Evolutionary conservation across 495 filamentous ascomycete genomes (phyloP), one percentile per base, ranked within the genome.

Genomic region (Xylaria castorea): DNA sequence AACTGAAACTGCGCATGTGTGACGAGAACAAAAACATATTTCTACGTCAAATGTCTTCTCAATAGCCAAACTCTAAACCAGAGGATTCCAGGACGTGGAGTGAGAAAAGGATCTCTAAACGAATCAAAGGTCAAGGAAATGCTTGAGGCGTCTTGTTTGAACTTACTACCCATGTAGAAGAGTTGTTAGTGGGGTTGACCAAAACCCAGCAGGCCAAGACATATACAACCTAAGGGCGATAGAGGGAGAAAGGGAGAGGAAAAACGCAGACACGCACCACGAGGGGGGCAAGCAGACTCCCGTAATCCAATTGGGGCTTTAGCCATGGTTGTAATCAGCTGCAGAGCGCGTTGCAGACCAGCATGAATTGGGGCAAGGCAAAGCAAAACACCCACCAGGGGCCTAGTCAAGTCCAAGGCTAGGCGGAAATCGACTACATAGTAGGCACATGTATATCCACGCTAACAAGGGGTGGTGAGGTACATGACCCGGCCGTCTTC

Each of bases 311-410:
- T 66, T 66, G 55, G 64, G 62, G 73, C 66, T 68, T 75, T 67
- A 63, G 53, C 76, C 76, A 75, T 78, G 77, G 77, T 79, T 70
- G 76, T 62, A 79, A 79, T 79, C 77, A 79, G 74, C 77, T 79
- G 77, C 76, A 76, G 75, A 62, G 68, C 34, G 44, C 46, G 60
- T 71, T 51, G 60, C 68, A 62, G 51, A 78, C 77, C 77, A 79
- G 73, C 70, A 72, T 71, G 68, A 55, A 71, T 66, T 65, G 36
- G 70, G 70, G 67, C 71, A 76, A 76, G 71, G 77, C 68, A 76
- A 74, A 74, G 68, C 68, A 68, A 68, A 71, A 74, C 70, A 66
- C 62, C 48, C 69, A 46, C 68, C 70, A 72, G 62, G 51, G 63
- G 46, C 48, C 58, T 65, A 65, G 53, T 58, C n/a, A 30, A 30